Evolutionary conservation across 116 monocot species (phyloP).

Genomic region (Thalassia testudinum): DNA sequence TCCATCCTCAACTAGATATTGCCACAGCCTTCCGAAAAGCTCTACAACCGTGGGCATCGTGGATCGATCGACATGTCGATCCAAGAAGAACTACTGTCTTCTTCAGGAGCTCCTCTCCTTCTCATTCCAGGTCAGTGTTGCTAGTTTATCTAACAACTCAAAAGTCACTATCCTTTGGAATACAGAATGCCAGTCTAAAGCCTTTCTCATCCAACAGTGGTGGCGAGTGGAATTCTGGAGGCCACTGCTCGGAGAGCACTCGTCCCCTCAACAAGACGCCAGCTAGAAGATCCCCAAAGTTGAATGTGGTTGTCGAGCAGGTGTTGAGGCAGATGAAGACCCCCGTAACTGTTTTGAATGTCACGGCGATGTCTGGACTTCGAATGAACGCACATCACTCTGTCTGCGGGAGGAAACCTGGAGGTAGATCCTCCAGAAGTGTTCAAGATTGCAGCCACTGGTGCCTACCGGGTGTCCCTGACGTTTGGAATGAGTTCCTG

Average conservation of each 20-base stretch:
- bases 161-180: too few relatives aligned
- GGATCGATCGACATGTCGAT: conserved; percentile 53
- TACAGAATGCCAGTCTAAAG: too few relatives aligned
- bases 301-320: conserved; percentile 43
- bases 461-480: conserved; percentile 71
- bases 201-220: conserved; percentile 37
- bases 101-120: conserved; percentile 80
- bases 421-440: conserved; percentile 5
- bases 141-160: too few relatives aligned
- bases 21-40: conserved; percentile 62
- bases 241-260: conserved; percentile 72
- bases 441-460: conserved; percentile 90
- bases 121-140: conserved; percentile 81
- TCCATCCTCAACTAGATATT: conserved; percentile 55
- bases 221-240: conserved; percentile 92
- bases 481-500: conserved; percentile 12
- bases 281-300: conserved; percentile 17
- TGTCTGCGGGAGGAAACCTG: conserved; percentile 50
- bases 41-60: conserved; percentile 76
- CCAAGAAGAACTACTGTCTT: conserved; percentile 60
- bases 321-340: conserved; percentile 60
- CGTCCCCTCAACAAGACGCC: conserved; percentile 32
- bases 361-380: conserved; percentile 55
- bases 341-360: conserved; percentile 59
- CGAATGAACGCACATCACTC: conserved; percentile 86